Evolutionary conservation across 2,329 filamentous ascomycete genomes (phyloP), one percentile per base, ranked within the genome.

Genomic region (Phialophora macrospora): DNA sequence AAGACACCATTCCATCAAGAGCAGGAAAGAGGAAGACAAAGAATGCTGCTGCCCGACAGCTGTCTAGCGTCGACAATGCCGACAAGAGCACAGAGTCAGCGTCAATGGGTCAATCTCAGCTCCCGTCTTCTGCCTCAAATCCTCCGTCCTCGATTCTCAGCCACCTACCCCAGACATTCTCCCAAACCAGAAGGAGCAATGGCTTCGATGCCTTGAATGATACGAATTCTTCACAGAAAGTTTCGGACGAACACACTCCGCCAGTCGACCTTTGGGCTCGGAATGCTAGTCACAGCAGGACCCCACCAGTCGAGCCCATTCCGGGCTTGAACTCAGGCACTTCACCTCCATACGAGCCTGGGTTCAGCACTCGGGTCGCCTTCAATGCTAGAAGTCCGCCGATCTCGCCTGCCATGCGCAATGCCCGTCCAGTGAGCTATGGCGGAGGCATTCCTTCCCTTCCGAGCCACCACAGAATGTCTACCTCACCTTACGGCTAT

Each of bases 301-400:
- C 57, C 41, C 68, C 71, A 5, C 60, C 65, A 2, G 63, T 59
- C 49, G 68, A 71, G 32, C 57, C 63, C n/a, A 64, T 68, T 32
- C 61, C 60, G 30, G 67, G 63, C 11, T 54, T 69, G n/a, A 67
- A 60, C 41, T 28, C 75, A 22, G 75, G 73, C 52, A 77, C 74
- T 44, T 80, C 79, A 3, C 79, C 80, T 14, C 75, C 78, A 20
- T 76, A 75, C 41, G 77, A 80, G 66, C 76, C 78, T 30, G 74
- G 74, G 8, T 76, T 75, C 59, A 73, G 76, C 22, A 77, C 75
- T 54, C 74, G 75, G 56, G 76, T 77, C 48, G 76, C 75, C 8
- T 81, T 82, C 66, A 77, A 75, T 61, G 71, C 78, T 64, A 67
- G 72, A 48, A 77, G 79, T 51, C 80, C 80, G 17, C 79, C 80